Evolutionary conservation across 2,329 filamentous ascomycete species (phyloP).

Genomic region (Exophiala calicioides): DNA sequence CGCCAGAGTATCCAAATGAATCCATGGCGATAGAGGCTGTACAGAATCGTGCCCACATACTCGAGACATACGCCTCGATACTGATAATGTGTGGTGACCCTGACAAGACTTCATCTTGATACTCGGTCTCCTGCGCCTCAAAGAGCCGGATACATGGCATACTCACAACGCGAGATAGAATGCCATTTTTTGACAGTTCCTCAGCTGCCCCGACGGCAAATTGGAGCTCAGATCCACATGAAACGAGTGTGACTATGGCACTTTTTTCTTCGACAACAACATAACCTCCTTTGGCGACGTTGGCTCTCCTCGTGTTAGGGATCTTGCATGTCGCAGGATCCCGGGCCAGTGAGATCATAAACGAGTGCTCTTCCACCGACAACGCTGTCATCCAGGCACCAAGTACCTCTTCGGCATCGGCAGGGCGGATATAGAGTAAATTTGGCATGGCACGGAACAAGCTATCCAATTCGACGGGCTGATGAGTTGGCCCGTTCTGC

Average conservation of each 20-base stretch:
- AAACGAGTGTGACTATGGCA: constrained; percentile 47
- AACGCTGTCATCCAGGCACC: constrained; percentile 57
- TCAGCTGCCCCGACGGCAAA: constrained; percentile 46
- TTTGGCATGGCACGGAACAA: constrained; percentile 64
- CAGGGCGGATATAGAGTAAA: constrained; percentile 58
- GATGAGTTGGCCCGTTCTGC: constrained; percentile 62
- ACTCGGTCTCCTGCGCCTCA: constrained; percentile 45
- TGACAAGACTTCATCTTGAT: constrained; percentile 44
- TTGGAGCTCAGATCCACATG: constrained; percentile 49
- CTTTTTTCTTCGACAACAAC: constrained; percentile 34
- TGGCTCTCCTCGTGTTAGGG: constrained; percentile 33
- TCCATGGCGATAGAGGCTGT: constrained; percentile 32
- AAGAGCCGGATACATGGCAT: constrained; percentile 53
- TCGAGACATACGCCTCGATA: constrained; percentile 46
- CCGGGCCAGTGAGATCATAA: constrained; percentile 40
- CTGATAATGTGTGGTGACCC: constrained; percentile 40
- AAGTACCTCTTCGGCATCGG: constrained; percentile 57
- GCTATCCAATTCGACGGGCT: constrained; percentile 57
- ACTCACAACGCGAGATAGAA: constrained; percentile 47
- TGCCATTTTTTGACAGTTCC: constrained; percentile 37
- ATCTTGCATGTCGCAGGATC: not conserved
- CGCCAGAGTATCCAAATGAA: constrained; percentile 28
- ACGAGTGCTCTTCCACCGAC: constrained; percentile 35
- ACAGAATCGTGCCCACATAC: constrained; percentile 19
- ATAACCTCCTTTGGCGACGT: constrained; percentile 42